Base-by-base conservation (phyloP, 768 basidiomycete species). In the Lentinula edodes region DNA sequence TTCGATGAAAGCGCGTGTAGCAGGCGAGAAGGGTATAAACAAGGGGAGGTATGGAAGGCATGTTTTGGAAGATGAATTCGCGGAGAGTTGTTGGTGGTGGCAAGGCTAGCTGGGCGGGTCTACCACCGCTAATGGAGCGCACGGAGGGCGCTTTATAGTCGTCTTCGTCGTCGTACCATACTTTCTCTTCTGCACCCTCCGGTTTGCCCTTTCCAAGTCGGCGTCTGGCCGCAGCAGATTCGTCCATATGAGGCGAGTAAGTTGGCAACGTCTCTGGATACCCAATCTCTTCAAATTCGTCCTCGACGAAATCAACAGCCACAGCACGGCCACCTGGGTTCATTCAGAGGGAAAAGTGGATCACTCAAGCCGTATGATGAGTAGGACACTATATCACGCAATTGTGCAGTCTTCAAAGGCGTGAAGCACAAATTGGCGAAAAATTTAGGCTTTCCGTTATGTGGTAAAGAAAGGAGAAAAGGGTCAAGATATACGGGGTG, bases 1-100 rank as follows among this genome's bases (percentile, higher is more conserved):
- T 99, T 67, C 88, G 84, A 79, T 95, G 90, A 74, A 90, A 96
- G 34, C 95, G 89, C 5, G 96, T 97, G 85, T 91, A 93, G 78
- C 96, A 95, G 10, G 94, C 88, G 50, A 98, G 85, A 36, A 96
- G 83, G 45, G 95, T 97, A 78, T 98, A 99, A 42, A 93, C 76
- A 58, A 87, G 81, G 6, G 94, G 89, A 0, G 88, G 81, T 64
- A 94, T 72, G 71, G 89, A 85, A 66, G 93, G 90, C 57, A 84
- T 74, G 74, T 94, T 92, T 79, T 93, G 91, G 58, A 83, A 73
- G 54, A 92, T 68, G 72, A 92, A 90, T 72, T 93, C 91, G 69
- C 77, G 75, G 90, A 86, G 76, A 28, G 83, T 85, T 3, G 88
- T 86, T 28, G 86, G 80, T 32, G 90, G 89, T 0, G 90, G 89